These are phyloP conservation scores for Neofusicoccum umdonicola DNA, from an alignment of 2,329 filamentous ascomycete genomes.

Conservation along the genomic window DNA sequence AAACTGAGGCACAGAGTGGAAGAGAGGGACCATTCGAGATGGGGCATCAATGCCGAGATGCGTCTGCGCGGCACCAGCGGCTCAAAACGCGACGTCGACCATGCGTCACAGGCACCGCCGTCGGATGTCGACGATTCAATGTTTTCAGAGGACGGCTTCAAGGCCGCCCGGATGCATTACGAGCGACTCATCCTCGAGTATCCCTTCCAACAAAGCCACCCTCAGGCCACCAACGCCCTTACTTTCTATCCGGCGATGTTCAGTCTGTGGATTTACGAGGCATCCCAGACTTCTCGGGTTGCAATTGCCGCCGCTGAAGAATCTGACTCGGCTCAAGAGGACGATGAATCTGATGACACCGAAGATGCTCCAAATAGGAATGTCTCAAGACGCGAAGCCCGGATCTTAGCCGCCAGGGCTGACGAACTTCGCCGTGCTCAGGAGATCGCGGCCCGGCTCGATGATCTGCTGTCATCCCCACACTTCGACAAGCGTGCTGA, in stretches of 20 bases:
- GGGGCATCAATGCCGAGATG: slow-evolving; percentile 83
- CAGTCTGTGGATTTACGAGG: slow-evolving; percentile 75
- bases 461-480: slow-evolving; percentile 64
- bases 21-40: slow-evolving; percentile 62
- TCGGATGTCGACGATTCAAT: slow-evolving; percentile 15
- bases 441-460: slow-evolving; percentile 66
- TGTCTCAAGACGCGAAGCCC: slow-evolving; percentile 3
- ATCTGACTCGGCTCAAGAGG: not conserved
- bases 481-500: slow-evolving; percentile 68
- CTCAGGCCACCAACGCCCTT: slow-evolving; percentile 60
- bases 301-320: not conserved
- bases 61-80: slow-evolving; percentile 55
- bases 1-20: too few species aligned
- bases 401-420: slow-evolving; percentile 20
- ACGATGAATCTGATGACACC: not conserved
- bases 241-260: slow-evolving; percentile 83
- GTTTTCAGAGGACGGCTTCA: slow-evolving; percentile 49
- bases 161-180: slow-evolving; percentile 66
- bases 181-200: slow-evolving; percentile 75
- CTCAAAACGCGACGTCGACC: slow-evolving; percentile 8
- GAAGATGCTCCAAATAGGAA: not conserved
- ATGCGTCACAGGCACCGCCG: not conserved
- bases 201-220: slow-evolving; percentile 56
- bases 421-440: slow-evolving; percentile 60
- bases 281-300: slow-evolving; percentile 59